These are phyloP conservation scores for Durio zibethinus DNA, from an alignment of 345 rosid genomes.

Conservation along the genomic window DNA sequence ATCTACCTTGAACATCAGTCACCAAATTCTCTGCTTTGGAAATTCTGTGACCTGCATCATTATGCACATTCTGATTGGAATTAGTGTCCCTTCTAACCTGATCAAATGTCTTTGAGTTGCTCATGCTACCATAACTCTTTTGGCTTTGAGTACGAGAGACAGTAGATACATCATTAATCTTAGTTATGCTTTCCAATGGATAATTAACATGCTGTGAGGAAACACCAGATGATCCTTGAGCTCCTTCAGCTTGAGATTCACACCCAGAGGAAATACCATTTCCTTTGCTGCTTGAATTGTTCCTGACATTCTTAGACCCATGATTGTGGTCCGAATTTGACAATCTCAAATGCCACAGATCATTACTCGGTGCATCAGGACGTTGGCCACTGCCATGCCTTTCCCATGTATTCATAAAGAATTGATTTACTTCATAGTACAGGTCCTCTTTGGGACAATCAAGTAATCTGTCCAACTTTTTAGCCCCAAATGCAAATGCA, in stretches of 20 bases:
- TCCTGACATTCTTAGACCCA: slow-evolving; percentile 38
- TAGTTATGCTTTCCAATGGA: slow-evolving; percentile 37
- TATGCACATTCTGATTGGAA: slow-evolving; percentile 39
- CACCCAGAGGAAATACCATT: slow-evolving; percentile 31
- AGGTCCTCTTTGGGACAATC: slow-evolving; percentile 80
- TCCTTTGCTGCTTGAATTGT: slow-evolving; percentile 38
- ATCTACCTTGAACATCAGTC: slow-evolving; percentile 56
- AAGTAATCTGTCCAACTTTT: slow-evolving; percentile 76
- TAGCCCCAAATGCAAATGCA: slow-evolving; percentile 99
- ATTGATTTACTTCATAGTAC: slow-evolving; percentile 63
- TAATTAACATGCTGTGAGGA: slow-evolving; percentile 37
- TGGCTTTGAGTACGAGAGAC: slow-evolving; percentile 47
- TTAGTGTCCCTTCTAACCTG: slow-evolving; percentile 39
- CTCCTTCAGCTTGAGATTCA: slow-evolving; percentile 37
- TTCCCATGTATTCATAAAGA: slow-evolving; percentile 93
- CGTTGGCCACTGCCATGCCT: slow-evolving; percentile 88
- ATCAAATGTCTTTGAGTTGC: slow-evolving; percentile 33
- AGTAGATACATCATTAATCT: slow-evolving; percentile 28
- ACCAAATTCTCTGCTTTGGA: slow-evolving; percentile 49
- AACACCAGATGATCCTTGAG: slow-evolving; percentile 30
- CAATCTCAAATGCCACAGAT: slow-evolving; percentile 37
- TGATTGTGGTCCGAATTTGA: slow-evolving; percentile 40
- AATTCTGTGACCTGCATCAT: slow-evolving; percentile 47
- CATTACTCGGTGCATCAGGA: slow-evolving; percentile 82
- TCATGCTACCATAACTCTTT: slow-evolving; percentile 33